These are phyloP conservation scores for Zopfochytrium polystomum DNA, from an alignment of 371 early-diverging fungal genomes.

Conservation along the genomic window DNA sequence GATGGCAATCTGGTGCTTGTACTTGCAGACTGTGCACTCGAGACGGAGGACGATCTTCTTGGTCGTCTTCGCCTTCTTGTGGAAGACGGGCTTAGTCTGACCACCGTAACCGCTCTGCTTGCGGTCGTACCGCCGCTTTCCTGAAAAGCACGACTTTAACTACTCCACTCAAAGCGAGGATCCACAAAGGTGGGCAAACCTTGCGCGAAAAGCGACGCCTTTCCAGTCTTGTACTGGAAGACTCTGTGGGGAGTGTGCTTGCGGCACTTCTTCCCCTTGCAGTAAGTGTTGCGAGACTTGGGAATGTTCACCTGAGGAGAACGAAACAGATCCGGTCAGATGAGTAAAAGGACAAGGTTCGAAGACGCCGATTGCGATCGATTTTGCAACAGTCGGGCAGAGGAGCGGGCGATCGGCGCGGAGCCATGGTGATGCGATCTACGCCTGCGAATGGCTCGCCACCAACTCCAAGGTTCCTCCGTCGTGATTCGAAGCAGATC, in stretches of 20 bases:
- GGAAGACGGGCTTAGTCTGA: slow-evolving; percentile 97
- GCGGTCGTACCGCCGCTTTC: slow-evolving; percentile 71
- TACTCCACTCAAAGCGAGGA: neutral
- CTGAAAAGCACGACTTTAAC: slow-evolving; percentile 17
- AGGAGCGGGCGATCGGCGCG: too few species aligned
- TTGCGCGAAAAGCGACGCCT: slow-evolving; percentile 96
- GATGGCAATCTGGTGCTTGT: slow-evolving; percentile 89
- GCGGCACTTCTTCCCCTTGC: slow-evolving; percentile 94
- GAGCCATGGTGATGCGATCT: too few species aligned
- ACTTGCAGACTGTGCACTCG: slow-evolving; percentile 98
- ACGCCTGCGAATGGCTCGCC: too few species aligned
- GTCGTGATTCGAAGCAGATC: too few species aligned
- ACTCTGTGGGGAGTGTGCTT: slow-evolving; percentile 99
- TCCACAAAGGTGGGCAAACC: slow-evolving; percentile 47
- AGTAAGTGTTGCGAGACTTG: slow-evolving; percentile 96
- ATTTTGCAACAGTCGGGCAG: too few species aligned
- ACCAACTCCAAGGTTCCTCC: too few species aligned
- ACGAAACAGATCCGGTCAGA: too few species aligned
- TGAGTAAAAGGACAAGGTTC: too few species aligned
- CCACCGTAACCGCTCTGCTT: slow-evolving; percentile 88
- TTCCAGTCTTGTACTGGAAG: slow-evolving; percentile 98
- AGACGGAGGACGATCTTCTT: slow-evolving; percentile 99
- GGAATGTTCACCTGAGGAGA: slow-evolving; percentile 88
- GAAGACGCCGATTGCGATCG: too few species aligned
- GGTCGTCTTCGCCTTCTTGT: slow-evolving; percentile 94